Percentiles rank a stretch among this genome's conserved stretches.
Evolutionary conservation across 495 filamentous ascomycete species (phyloP).

Genomic region (Alectoria sarmentosa): DNA sequence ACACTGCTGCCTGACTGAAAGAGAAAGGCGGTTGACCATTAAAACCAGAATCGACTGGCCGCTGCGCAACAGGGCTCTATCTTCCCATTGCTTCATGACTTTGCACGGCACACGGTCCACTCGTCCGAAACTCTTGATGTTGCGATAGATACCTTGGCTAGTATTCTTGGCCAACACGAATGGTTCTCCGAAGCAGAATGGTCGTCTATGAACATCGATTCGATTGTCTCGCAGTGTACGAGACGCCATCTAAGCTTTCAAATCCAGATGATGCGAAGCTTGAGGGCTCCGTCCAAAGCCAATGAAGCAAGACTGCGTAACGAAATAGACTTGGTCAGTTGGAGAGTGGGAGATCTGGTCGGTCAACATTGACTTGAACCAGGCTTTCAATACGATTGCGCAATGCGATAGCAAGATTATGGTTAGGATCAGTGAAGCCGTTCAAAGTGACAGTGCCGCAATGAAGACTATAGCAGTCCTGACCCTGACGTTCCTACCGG

Average conservation of each 20-base stretch:
- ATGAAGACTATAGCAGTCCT: slow-evolving; percentile 36
- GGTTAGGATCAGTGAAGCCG: slow-evolving; percentile 33
- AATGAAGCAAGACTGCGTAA: slow-evolving; percentile 38
- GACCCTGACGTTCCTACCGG: slow-evolving; percentile 34
- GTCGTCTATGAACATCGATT: slow-evolving; percentile 6
- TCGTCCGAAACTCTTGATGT: slow-evolving; percentile 40
- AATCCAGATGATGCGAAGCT: slow-evolving; percentile 34
- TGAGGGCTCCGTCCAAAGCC: slow-evolving; percentile 34
- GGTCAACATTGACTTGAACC: slow-evolving; percentile 31
- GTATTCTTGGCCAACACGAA: slow-evolving; percentile 32
- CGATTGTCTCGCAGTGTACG: slow-evolving; percentile 18
- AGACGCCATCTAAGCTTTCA: slow-evolving; percentile 31
- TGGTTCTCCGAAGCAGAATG: slow-evolving; percentile 10
- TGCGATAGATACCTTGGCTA: slow-evolving; percentile 32
- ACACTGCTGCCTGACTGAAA: not conserved
- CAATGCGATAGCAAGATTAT: slow-evolving; percentile 33
- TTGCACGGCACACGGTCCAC: slow-evolving; percentile 43
- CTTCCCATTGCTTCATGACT: slow-evolving; percentile 40
- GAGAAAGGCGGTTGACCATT: not conserved
- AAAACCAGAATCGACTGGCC: slow-evolving; percentile 12
- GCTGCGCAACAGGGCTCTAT: slow-evolving; percentile 27
- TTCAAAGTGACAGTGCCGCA: slow-evolving; percentile 34
- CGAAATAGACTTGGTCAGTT: slow-evolving; percentile 38
- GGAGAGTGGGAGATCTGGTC: slow-evolving; percentile 7
- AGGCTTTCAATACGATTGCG: slow-evolving; percentile 35